Conservation (phyloP, 805 yeast genomes). For the Tetrapisispora phaffii region DNA sequence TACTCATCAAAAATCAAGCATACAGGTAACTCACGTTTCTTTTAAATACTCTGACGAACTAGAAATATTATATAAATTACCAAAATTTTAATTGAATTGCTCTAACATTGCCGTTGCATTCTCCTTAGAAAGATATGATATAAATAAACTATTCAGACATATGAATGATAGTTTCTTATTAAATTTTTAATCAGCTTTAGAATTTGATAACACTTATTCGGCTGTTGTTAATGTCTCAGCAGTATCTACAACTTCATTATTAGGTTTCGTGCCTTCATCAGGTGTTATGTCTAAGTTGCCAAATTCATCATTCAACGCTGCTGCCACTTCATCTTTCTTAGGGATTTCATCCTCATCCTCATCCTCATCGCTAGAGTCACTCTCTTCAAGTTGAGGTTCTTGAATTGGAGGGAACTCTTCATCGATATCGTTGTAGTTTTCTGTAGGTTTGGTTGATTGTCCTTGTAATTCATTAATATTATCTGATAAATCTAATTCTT, state of each 20-base stretch:
- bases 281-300: conserved; percentile 35
- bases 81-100: too few relatives aligned
- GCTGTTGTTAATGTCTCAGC: neutral
- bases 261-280: conserved; percentile 8
- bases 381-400: conserved; percentile 45
- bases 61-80: too few relatives aligned
- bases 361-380: conserved; percentile 36
- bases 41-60: too few relatives aligned
- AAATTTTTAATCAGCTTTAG: too few relatives aligned
- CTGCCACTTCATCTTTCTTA: neutral
- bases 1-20: too few relatives aligned
- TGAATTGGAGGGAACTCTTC: conserved; percentile 56
- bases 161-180: too few relatives aligned
- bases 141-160: too few relatives aligned
- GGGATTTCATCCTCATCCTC: conserved; percentile 28
- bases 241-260: conserved; percentile 16
- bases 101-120: too few relatives aligned
- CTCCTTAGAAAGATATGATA: too few relatives aligned
- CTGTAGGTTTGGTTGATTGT: conserved; percentile 2
- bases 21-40: too few relatives aligned
- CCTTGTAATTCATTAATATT: conserved; percentile 11
- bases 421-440: conserved; percentile 10
- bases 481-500: conserved; percentile 8
- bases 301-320: conserved; percentile 34
- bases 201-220: neutral